phyloP scores from a whole-genome alignment of 129 eudicot genomes.

The Oenanthe sinensis region DNA sequence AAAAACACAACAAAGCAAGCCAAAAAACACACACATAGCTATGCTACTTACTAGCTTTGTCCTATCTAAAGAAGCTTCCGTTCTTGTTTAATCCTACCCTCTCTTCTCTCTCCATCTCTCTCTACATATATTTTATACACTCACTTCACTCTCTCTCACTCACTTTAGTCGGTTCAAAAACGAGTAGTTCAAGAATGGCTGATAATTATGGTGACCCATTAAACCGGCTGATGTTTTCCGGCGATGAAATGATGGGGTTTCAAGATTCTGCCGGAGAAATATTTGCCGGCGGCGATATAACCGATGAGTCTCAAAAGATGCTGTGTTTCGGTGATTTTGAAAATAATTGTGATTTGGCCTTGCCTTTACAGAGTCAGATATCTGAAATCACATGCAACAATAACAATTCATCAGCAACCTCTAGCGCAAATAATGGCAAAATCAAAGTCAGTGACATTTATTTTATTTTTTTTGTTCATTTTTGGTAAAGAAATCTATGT shows the following conservation, averaged over 20 bases:
- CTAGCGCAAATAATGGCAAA: slow-evolving; percentile 26
- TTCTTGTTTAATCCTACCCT: neutral
- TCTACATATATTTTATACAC: neutral
- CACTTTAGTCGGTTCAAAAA: neutral
- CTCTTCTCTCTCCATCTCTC: slow-evolving; percentile 8
- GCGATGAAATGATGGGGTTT: slow-evolving; percentile 17
- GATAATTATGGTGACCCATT: slow-evolving; percentile 32
- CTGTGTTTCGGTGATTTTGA: slow-evolving; percentile 57
- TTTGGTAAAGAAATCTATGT: slow-evolving; percentile 2
- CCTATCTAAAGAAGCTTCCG: slow-evolving; percentile 20
- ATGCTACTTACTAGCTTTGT: neutral
- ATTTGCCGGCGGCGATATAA: neutral
- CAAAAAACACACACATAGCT: neutral
- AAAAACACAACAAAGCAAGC: slow-evolving; percentile 8
- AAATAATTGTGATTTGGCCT: slow-evolving; percentile 9
- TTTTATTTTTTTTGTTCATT: neutral
- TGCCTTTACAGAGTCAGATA: slow-evolving; percentile 15
- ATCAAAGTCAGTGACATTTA: slow-evolving; percentile 28
- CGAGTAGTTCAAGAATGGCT: slow-evolving; percentile 5
- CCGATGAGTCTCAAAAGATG: slow-evolving; percentile 46
- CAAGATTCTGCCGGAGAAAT: slow-evolving; percentile 7
- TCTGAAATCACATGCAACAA: slow-evolving; percentile 22
- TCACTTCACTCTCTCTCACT: neutral
- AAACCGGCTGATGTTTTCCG: slow-evolving; percentile 45
- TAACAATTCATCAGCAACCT: slow-evolving; percentile 30